Percentiles rank a stretch among this genome's conserved stretches.
Conservation (phyloP, 2,329 filamentous ascomycete species). For the Cordyceps tenuipes region DNA sequence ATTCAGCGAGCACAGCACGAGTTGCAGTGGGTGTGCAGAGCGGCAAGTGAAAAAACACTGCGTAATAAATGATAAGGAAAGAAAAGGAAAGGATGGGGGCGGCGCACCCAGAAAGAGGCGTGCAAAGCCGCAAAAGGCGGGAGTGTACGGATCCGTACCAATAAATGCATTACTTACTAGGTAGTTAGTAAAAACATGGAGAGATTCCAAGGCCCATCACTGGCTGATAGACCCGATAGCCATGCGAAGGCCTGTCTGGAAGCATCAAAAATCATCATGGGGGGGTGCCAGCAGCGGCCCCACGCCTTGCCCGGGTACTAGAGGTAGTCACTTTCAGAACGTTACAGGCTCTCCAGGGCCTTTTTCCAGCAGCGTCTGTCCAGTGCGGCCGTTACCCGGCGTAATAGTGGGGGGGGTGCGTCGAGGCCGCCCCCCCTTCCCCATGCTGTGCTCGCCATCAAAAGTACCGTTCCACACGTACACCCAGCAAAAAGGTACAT, state of each 20-base stretch:
- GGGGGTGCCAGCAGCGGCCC: background rate
- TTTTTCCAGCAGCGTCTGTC: slow-evolving; percentile 19
- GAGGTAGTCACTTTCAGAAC: too few relatives aligned
- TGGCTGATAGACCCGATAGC: background rate
- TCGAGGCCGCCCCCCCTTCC: background rate
- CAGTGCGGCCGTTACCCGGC: slow-evolving; percentile 48
- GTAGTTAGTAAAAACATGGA: too few relatives aligned
- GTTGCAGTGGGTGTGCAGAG: background rate
- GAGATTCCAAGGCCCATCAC: background rate
- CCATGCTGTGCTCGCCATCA: background rate
- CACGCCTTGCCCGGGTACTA: too few relatives aligned
- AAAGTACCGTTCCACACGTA: slow-evolving; percentile 13
- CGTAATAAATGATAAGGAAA: background rate
- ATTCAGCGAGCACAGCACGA: background rate
- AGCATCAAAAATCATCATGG: background rate
- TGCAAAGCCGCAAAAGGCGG: background rate
- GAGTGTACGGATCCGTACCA: background rate
- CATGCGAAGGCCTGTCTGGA: background rate
- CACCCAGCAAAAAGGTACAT: slow-evolving; percentile 6
- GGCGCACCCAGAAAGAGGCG: background rate
- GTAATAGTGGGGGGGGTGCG: slow-evolving; percentile 43
- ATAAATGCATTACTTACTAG: too few relatives aligned
- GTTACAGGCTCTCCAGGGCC: too few relatives aligned
- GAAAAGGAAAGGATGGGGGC: background rate
- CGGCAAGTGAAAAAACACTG: background rate